Base-by-base conservation (phyloP, 768 basidiomycete genomes). In the Panaeolus papilionaceus region DNA sequence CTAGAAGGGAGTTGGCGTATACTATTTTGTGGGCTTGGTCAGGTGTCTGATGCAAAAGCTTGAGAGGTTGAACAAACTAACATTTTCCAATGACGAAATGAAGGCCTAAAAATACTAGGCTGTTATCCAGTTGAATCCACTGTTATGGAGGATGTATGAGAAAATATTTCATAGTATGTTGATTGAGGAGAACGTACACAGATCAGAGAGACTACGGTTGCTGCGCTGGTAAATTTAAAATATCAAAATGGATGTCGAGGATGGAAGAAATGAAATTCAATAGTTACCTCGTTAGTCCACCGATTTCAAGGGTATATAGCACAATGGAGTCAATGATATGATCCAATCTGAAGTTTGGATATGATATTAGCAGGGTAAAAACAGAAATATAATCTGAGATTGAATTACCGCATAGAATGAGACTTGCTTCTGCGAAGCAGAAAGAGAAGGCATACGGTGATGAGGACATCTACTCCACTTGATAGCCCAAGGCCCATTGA, bases 251-350 rank as follows among this genome's bases (percentile, higher is more conserved):
- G 9, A 47, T 2, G 8, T 23, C 20, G 20, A 11, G 8, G 64
- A 40, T 26, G 33, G 63, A 28, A 37, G 26, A 45, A 58, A 42
- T n/a, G 44, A 23, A 37, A 16, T 61, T 8, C 26, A 37, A 38
- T 20, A 26, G 69, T 45, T 68, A 80, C 81, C 81, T 81, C 16
- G 84, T 85, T 23, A 86, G 71, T 23, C 79, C 73, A 33, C 84
- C 85, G 54, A 80, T 85, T 72, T 86, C 85, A 62, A 86, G 82
- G 0, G 84, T 79, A 69, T 86, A 86, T 4, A 82, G 70, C n/a
- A 82, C 81, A 23, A 85, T 75, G 4, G 80, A 72, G 54, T 84
- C 77, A 62, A 86, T 79, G 26, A 86, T 71, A 6, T 76, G 75
- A 66, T 85, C 82, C 65, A 85, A 66, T 54, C 83, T 85, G 16